phyloP scores from a whole-genome alignment of 1,139 yeast species.

The Geotrichum cucujoidarum region DNA sequence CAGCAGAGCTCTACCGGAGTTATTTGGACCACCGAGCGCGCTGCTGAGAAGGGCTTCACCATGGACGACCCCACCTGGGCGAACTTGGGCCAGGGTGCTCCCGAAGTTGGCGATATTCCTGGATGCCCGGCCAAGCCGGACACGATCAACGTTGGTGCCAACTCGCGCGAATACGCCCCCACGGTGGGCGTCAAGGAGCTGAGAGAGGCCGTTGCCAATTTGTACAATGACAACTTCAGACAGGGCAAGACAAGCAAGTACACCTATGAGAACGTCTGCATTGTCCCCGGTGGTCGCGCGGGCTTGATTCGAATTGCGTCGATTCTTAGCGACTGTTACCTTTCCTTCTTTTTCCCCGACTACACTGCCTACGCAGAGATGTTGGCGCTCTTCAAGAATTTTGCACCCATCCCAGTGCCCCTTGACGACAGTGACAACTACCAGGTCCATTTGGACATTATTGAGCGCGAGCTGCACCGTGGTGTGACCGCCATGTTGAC shows the following conservation, averaged over 20 bases:
- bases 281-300: slow-evolving; percentile 69
- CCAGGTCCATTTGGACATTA: slow-evolving; percentile 53
- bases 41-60: slow-evolving; percentile 55
- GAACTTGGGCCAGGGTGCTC: slow-evolving; percentile 67
- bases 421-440: slow-evolving; percentile 57
- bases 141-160: slow-evolving; percentile 48
- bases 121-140: slow-evolving; percentile 59
- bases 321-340: slow-evolving; percentile 55
- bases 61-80: slow-evolving; percentile 52
- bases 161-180: slow-evolving; percentile 58
- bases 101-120: slow-evolving; percentile 61
- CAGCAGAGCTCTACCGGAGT: slow-evolving; percentile 67
- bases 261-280: slow-evolving; percentile 59
- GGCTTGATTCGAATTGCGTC: slow-evolving; percentile 66
- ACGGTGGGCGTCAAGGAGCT: slow-evolving; percentile 58
- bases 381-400: slow-evolving; percentile 61
- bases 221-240: slow-evolving; percentile 57
- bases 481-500: slow-evolving; percentile 60
- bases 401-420: slow-evolving; percentile 66
- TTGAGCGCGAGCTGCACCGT: slow-evolving; percentile 52
- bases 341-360: slow-evolving; percentile 62
- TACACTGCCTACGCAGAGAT: slow-evolving; percentile 72
- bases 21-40: slow-evolving; percentile 65
- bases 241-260: slow-evolving; percentile 49
- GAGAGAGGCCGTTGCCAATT: slow-evolving; percentile 58